Base-by-base conservation (phyloP, 2,329 filamentous ascomycete species). In the Fusarium hainanense region DNA sequence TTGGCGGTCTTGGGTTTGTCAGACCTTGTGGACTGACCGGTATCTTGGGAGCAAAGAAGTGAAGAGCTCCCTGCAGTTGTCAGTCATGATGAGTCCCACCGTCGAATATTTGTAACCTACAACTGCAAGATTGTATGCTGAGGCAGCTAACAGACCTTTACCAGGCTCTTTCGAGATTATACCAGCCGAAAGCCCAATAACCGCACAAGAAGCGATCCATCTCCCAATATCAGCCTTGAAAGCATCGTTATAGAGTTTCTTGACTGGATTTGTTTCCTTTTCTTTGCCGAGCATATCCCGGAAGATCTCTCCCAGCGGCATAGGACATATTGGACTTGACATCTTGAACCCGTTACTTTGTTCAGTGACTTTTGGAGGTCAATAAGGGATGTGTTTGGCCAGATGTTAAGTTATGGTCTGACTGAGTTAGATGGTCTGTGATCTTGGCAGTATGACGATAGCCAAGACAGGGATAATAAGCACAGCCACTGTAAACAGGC, bases 151-250 rank as follows among this genome's bases (percentile, higher is more conserved):
- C 9, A 70, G 18, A 14, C 47, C 47, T n/a, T 55, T 42, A 5
- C 21, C 46, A 3, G 65, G 65, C 4, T 58, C 28, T 34, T 69
- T 69, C 21, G 68, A 71, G n/a, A 71, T 63, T 47, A 71, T 52
- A 16, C 65, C 68, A 0, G 69, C 69, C 14, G 69, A 21, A 14
- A 71, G 61, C 4, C 68, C 69, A 8, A 69, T 42, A 14, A 67
- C 61, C 7, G 48, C 58, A 28, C 57, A 62, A 6, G 69, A 49
- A 28, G 55, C 42, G 50, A 71, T 54, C 54, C 68, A 69, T 41
- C 61, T 66, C 13, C 49, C 69, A 8, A 69, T 52, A 8, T 69
- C 68, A 12, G 65, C 68, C n/a, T 66, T 71, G 21, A 59, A 69
- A 23, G 65, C 50, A 25, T 69, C 46, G 18, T 66, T 28, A 25